Evolutionary conservation across 352 stramenopile species (phyloP), one percentile per base, ranked within the genome.

Genomic region (Elongisporangium senticosum): DNA sequence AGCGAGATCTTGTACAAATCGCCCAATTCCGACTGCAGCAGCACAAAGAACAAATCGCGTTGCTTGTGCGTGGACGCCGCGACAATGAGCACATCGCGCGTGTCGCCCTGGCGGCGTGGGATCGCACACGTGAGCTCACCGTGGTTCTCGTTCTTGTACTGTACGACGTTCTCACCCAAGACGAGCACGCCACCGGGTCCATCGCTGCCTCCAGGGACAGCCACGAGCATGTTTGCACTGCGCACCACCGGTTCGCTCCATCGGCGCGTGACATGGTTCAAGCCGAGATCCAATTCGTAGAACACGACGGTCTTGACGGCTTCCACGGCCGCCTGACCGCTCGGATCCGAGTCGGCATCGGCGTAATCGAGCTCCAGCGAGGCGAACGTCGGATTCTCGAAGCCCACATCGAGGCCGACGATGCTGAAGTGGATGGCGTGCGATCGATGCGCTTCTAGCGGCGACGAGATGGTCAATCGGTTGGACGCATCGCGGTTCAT

Each of bases 341-440:
- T 90, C 51, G 89, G 74, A 79, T 97, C 78, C 0, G 81, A 73
- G 43, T 98, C 94, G 10, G 82, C 68, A 4, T 95, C 88, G 3
- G 82, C 77, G 69, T 99, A 99, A 63, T 98, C 93, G 13, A 98
- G 71, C 77, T 99, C 96, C n/a, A 99, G 65, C 51, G 68, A 90
- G 11, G 96, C 98, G 72, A 99, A 99, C 51, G 99, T 97, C 10
- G 98, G 98, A 78, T 99, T 99, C 59, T 99, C 97, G 69, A 98
- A 99, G 39, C 97, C 97, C 14, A 99, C 97, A 65, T 99, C 97
- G 2, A 99, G 65, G 6, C 95, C 98, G 19, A 98, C 92, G 0
- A 97, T 79, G 40, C 80, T 83, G 60, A 99, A 98, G 20, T 97
- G 90, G 26, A 99, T 90, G 15, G 94, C 97, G 50, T 97, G 74